Base-by-base conservation (phyloP, 495 filamentous ascomycete species). In the Aspergillus affinis region DNA sequence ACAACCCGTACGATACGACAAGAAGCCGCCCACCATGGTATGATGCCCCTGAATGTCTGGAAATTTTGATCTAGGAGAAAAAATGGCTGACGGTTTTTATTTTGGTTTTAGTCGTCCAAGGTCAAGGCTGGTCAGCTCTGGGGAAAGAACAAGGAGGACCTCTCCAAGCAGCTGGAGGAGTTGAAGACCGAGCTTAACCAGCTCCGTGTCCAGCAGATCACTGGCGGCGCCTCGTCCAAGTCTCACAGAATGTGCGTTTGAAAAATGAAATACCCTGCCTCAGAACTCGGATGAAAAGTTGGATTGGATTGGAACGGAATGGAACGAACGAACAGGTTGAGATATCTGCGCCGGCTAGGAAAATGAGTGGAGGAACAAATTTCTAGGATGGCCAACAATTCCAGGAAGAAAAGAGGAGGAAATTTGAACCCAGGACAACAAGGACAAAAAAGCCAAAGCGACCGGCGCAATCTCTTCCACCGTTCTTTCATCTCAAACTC, bases 121-220 rank as follows among this genome's bases (percentile, higher is more conserved):
- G 90, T 98, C 80, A 97, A 96, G 86, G 86, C 92, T 76, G 86
- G 83, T 81, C 84, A 88, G 81, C 90, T 99, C 77, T 98, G 95
- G 94, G 87, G 88, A 80, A 99, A 99, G 92, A 90, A 83, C 88
- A 97, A 97, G 88, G 90, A 93, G 72, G 95, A 98, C 67, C 86
- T 98, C 77, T 84, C 84, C 75, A 92, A 93, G 84, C 92, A 97
- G 79, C 84, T 97, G 68, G 85, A 86, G 67, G 91, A 95, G 77
- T 86, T 96, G 72, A 97, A 98, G 89, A 85, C 85, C 60, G 94
- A 98, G 83, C 86, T 98, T 55, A 88, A 88, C 72, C 87, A 90
- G 80, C 86, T 98, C 65, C 90, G 93, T 70, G 92, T 93, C 74
- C 93, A 97, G 83, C 97, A 99, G 88, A 95, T 99, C 75, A 84